Evolutionary conservation across 441 rosid species (phyloP).

Genomic region (Metrosideros polymorpha): DNA sequence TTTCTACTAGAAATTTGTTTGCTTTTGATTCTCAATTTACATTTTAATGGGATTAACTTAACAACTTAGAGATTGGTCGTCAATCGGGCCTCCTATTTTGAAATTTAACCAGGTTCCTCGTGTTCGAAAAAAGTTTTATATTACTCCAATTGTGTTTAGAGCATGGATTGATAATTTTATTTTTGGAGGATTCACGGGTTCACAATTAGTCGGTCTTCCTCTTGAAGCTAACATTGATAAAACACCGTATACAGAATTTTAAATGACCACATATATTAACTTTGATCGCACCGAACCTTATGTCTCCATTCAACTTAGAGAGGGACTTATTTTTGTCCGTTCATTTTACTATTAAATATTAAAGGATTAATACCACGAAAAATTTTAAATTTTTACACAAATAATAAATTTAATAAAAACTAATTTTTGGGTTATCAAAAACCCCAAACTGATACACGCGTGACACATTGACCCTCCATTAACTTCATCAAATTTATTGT

Average conservation of each 20-base stretch:
- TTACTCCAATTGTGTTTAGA: neutral
- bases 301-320: neutral
- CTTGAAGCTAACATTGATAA: neutral
- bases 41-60: neutral
- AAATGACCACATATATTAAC: neutral
- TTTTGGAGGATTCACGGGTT: neutral
- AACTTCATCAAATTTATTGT: too few species aligned
- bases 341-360: neutral
- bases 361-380: too few species aligned
- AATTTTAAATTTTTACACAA: too few species aligned
- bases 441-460: too few species aligned
- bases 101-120: neutral
- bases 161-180: neutral
- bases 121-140: neutral
- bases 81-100: neutral
- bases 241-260: neutral
- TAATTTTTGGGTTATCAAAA: too few species aligned
- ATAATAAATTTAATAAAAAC: too few species aligned
- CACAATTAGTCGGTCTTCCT: too few species aligned
- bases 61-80: neutral
- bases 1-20: neutral
- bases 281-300: neutral
- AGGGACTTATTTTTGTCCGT: neutral
- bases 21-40: fast-evolving
- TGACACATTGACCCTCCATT: too few species aligned